Evolutionary conservation across 768 basidiomycete genomes (phyloP).

Genomic region (Trametes punicea): DNA sequence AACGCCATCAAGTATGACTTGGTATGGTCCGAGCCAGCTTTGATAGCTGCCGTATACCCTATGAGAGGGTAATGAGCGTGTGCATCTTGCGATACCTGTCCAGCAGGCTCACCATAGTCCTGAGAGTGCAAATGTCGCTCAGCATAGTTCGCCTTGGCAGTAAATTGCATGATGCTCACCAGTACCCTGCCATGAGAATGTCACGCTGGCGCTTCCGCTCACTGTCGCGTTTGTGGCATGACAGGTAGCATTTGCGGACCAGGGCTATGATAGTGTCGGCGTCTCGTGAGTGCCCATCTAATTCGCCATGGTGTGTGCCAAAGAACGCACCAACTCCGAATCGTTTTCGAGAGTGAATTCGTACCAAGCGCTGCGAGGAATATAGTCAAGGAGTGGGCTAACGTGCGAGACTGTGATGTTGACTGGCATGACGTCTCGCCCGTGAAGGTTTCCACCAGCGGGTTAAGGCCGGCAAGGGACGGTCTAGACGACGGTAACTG

Average conservation of each 20-base stretch:
- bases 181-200: slow-evolving; percentile 18
- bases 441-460: not conserved
- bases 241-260: slow-evolving; percentile 2
- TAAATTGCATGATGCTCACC: slow-evolving; percentile 2
- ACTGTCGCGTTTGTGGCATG: slow-evolving; percentile 16
- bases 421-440: slow-evolving; percentile 2
- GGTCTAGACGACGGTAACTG: not conserved
- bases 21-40: slow-evolving; percentile 11
- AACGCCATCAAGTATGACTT: slow-evolving; percentile 15
- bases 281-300: too few relatives aligned
- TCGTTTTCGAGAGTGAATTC: slow-evolving; percentile 7
- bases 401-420: slow-evolving; percentile 24
- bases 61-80: too few relatives aligned
- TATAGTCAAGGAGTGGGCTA: slow-evolving; percentile 24
- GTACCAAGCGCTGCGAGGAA: slow-evolving; percentile 24
- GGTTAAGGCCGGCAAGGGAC: not conserved
- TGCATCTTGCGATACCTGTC: too few relatives aligned
- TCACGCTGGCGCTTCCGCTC: slow-evolving; percentile 8
- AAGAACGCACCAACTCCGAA: slow-evolving; percentile 13
- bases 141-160: too few relatives aligned
- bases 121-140: too few relatives aligned
- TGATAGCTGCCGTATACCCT: slow-evolving; percentile 20
- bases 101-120: not conserved
- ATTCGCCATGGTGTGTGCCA: too few relatives aligned
- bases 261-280: not conserved